Conservation (phyloP, 208 protist genomes). For the Leishmania tarentolae region DNA sequence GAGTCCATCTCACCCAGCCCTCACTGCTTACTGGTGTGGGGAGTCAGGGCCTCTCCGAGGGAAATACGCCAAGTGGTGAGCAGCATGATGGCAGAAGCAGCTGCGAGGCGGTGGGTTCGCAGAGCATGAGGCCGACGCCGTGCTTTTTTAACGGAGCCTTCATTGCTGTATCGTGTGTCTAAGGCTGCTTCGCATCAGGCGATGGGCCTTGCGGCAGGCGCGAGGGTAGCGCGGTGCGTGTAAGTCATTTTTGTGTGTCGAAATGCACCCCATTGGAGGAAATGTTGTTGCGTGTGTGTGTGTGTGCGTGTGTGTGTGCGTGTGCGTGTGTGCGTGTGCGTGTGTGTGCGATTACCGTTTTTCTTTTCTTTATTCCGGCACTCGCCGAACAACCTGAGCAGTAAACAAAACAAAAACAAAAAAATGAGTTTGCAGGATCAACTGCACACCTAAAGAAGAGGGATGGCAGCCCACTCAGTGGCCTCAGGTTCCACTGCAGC, state of each 20-base stretch:
- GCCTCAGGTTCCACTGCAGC: background rate
- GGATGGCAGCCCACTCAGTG: background rate
- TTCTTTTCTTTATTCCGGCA: constrained; percentile 19
- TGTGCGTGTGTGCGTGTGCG: background rate
- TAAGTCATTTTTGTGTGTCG: background rate
- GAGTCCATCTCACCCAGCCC: background rate
- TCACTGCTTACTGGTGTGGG: background rate
- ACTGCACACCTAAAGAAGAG: background rate
- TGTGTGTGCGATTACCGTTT: background rate
- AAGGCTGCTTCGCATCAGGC: background rate
- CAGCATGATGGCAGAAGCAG: background rate
- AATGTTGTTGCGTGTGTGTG: constrained; percentile 6
- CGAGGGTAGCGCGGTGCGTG: background rate
- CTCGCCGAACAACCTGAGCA: background rate
- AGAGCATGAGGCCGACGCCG: background rate
- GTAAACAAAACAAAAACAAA: background rate
- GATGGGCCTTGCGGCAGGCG: background rate
- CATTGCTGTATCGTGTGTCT: background rate
- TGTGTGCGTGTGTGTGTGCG: constrained; percentile 5
- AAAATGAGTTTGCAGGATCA: background rate
- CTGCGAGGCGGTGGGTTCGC: background rate
- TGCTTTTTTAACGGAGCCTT: background rate
- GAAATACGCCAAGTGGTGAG: background rate
- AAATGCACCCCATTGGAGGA: background rate
- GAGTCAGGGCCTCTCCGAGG: background rate